phyloP scores from a whole-genome alignment of 1,139 yeast genomes.

The Saccharomyces pastorianus region DNA sequence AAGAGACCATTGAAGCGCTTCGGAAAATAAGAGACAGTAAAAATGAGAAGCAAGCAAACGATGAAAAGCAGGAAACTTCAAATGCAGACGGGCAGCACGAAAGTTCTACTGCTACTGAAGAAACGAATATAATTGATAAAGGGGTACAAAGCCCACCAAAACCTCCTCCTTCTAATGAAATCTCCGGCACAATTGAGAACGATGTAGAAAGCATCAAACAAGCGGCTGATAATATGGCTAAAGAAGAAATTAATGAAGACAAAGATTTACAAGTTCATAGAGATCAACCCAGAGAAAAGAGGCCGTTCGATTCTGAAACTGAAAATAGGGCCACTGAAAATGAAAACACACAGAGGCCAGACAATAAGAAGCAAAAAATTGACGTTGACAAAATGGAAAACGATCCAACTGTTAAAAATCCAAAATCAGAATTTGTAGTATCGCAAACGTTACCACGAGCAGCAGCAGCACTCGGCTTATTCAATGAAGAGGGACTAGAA shows the following conservation, averaged over 20 bases:
- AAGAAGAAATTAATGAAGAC: slow-evolving; percentile 7
- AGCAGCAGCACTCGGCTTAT: slow-evolving; percentile 60
- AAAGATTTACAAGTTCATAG: slow-evolving; percentile 6
- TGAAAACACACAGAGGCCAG: slow-evolving; percentile 8
- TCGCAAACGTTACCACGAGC: slow-evolving; percentile 65
- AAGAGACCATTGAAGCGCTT: slow-evolving; percentile 21
- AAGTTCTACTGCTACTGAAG: slow-evolving; percentile 9
- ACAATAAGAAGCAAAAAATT: slow-evolving; percentile 11
- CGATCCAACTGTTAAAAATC: slow-evolving; percentile 60
- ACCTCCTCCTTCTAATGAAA: slow-evolving; percentile 1
- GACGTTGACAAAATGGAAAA: slow-evolving; percentile 36
- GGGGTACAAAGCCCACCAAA: slow-evolving; percentile 6
- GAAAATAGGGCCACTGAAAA: slow-evolving; percentile 1
- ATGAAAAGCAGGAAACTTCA: slow-evolving; percentile 8
- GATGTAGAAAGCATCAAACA: neutral
- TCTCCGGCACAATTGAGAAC: neutral
- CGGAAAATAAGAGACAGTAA: slow-evolving; percentile 16
- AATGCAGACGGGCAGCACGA: slow-evolving; percentile 4
- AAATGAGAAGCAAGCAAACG: slow-evolving; percentile 13
- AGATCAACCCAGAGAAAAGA: slow-evolving; percentile 4
- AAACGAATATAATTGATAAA: slow-evolving; percentile 5
- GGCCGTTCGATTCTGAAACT: neutral
- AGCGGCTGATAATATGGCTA: neutral
- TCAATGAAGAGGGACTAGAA: slow-evolving; percentile 49
- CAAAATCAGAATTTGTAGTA: slow-evolving; percentile 69